Conservation (phyloP, 2,329 filamentous ascomycete genomes). For the Juglanconis sp. region DNA sequence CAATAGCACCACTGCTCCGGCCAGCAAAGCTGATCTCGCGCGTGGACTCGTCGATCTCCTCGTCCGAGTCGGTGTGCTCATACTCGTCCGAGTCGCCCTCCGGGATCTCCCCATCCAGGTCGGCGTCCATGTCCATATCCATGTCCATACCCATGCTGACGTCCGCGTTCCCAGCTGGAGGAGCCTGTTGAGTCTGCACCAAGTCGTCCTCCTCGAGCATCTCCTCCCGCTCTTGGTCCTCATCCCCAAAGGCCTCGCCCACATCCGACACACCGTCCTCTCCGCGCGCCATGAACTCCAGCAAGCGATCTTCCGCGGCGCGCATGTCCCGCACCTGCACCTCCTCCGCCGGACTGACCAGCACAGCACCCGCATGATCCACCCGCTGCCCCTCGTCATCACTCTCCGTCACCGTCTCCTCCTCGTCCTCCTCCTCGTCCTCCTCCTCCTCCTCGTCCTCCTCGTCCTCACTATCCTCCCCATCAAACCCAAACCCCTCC, state of each 20-base stretch:
- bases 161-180: slow-evolving; percentile 21
- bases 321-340: slow-evolving; percentile 51
- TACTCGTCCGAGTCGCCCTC: slow-evolving; percentile 64
- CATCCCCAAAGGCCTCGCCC: slow-evolving; percentile 53
- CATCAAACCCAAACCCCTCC: slow-evolving; percentile 52
- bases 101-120: slow-evolving; percentile 70
- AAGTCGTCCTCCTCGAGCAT: slow-evolving; percentile 64
- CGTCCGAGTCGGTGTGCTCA: slow-evolving; percentile 76
- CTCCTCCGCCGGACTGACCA: slow-evolving; percentile 29
- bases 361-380: slow-evolving; percentile 27
- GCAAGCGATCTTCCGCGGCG: slow-evolving; percentile 59
- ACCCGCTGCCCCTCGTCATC: slow-evolving; percentile 25
- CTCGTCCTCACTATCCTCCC: slow-evolving; percentile 39
- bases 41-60: slow-evolving; percentile 45
- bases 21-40: slow-evolving; percentile 29
- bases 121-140: slow-evolving; percentile 65
- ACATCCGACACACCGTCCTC: slow-evolving; percentile 42
- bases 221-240: slow-evolving; percentile 54
- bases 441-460: slow-evolving; percentile 36
- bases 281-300: slow-evolving; percentile 54
- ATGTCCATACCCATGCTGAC: slow-evolving; percentile 34
- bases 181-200: slow-evolving; percentile 28
- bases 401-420: slow-evolving; percentile 40
- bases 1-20: slow-evolving; percentile 3
- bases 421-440: slow-evolving; percentile 39